Conservation (phyloP, 2,329 filamentous ascomycete genomes). For the Pseudocercospora fijiensis region DNA sequence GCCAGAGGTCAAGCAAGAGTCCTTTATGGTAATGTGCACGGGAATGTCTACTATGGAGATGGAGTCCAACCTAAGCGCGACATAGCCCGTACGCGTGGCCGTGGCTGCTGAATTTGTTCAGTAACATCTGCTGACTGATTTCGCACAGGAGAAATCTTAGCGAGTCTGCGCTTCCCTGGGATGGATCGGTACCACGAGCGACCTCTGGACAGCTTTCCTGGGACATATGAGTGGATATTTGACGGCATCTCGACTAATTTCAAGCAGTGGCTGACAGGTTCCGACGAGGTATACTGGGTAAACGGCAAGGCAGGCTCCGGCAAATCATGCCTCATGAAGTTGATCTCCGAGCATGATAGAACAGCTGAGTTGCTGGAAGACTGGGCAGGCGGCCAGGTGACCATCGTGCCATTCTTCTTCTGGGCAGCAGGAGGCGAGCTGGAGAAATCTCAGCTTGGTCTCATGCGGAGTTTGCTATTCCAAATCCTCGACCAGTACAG, state of each 20-base stretch:
- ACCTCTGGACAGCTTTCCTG: conserved; percentile 4
- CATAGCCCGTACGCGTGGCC: background rate
- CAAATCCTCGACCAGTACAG: background rate
- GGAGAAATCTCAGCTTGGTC: background rate
- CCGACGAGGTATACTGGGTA: background rate
- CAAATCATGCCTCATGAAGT: background rate
- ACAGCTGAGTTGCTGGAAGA: background rate
- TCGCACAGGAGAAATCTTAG: background rate
- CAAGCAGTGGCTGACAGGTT: background rate
- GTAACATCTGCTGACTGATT: background rate
- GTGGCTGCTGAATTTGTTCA: background rate
- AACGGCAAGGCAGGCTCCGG: background rate
- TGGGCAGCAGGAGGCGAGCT: background rate
- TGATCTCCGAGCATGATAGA: background rate
- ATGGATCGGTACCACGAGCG: conserved; percentile 1
- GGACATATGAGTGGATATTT: conserved; percentile 4
- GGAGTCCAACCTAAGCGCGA: background rate
- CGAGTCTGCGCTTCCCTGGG: background rate
- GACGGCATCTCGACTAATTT: background rate
- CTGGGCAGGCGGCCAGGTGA: background rate
- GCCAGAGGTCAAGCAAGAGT: background rate
- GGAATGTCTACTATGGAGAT: background rate
- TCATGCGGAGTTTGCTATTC: background rate
- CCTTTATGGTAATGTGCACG: background rate
- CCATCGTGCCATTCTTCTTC: background rate